Conservation (phyloP, 306 rosid species). For the Malus fusca region DNA sequence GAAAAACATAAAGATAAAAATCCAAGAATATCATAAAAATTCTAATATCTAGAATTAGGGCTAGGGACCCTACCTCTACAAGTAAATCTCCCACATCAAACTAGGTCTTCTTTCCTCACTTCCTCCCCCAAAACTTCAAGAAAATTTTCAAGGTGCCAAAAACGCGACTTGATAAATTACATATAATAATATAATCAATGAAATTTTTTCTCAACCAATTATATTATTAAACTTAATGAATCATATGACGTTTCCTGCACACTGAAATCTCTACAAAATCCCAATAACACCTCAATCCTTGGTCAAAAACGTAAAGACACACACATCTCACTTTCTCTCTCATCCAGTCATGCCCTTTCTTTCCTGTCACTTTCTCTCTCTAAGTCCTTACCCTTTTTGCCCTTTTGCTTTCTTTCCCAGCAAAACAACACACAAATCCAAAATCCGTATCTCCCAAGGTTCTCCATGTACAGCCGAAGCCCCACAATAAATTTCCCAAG, state of each 20-base stretch:
- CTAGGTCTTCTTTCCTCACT: neutral
- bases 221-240: too few relatives aligned
- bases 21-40: neutral
- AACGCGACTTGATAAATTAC: too few relatives aligned
- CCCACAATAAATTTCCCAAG: neutral
- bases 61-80: neutral
- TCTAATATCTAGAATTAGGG: neutral
- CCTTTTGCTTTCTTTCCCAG: neutral
- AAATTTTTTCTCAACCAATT: too few relatives aligned
- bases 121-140: neutral
- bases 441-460: neutral
- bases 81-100: neutral
- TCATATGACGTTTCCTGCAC: rapidly evolving
- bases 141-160: rapidly evolving
- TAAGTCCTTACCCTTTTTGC: neutral
- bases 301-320: neutral
- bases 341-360: neutral
- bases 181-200: too few relatives aligned
- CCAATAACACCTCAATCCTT: neutral
- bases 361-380: neutral
- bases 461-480: neutral
- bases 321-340: neutral
- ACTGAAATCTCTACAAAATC: neutral
- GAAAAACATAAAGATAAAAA: neutral
- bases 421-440: neutral